phyloP scores from a whole-genome alignment of 768 basidiomycete species.

The Boletus pseudopeckii region DNA sequence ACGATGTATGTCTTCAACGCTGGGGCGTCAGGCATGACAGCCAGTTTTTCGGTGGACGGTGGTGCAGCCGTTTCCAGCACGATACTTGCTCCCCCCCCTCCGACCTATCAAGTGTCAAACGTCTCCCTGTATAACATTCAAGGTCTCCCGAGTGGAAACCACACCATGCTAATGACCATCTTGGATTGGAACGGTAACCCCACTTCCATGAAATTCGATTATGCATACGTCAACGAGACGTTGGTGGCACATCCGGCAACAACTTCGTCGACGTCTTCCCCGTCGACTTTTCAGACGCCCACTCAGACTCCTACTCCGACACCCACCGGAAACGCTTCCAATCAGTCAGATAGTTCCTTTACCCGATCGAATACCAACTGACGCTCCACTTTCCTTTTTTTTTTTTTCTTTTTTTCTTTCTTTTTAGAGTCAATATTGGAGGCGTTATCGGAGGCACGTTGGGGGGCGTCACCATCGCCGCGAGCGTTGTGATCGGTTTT shows the following conservation, averaged over 20 bases:
- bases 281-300: background rate
- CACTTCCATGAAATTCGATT: constrained; percentile 28
- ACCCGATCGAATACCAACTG: background rate
- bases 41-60: constrained; percentile 21
- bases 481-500: background rate
- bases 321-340: background rate
- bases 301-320: background rate
- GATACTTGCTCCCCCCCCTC: constrained; percentile 1
- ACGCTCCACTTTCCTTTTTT: background rate
- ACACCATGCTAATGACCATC: constrained; percentile 22
- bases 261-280: background rate
- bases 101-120: constrained; percentile 21
- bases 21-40: constrained; percentile 18
- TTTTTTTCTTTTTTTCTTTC: background rate
- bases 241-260: constrained; percentile 7
- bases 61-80: constrained; percentile 1
- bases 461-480: constrained; percentile 7
- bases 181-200: constrained; percentile 14
- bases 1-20: constrained; percentile 26
- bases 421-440: constrained; percentile 12
- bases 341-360: constrained; percentile 7
- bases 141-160: constrained; percentile 13
- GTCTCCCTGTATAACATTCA: constrained; percentile 19
- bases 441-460: constrained; percentile 12
- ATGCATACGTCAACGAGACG: constrained; percentile 24